Base-by-base conservation (phyloP, 257 asterid genomes). In the Coffea eugenioides region DNA sequence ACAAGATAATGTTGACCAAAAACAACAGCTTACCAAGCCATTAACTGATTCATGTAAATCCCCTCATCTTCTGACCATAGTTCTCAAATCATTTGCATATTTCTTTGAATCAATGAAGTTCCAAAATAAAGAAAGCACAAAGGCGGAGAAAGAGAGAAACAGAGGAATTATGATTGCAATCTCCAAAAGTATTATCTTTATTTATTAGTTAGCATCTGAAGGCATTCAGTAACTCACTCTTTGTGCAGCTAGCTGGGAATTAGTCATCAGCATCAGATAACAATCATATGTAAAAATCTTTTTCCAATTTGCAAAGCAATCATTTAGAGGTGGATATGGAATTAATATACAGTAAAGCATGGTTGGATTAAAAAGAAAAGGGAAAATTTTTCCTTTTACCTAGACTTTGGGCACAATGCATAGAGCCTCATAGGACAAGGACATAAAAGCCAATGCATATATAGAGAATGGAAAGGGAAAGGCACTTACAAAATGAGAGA, bases 401-500 rank as follows among this genome's bases (percentile, higher is more conserved):
- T 25, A 41, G 41, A 13, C 15, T 23, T 36, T 57, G 56, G 6
- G 18, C 23, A 21, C 6, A 23, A 57, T 21, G 70, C 56, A 34
- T 57, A n/a, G 15, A 57, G 21, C 57, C 56, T 54, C n/a, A 34
- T 12, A 34, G 25, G 45, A 54, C 27, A 20, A 18, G 31, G n/a
- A 46, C 34, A 46, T 36, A 18, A 57, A 27, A 61, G 21, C 18
- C 59, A 71, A 79, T 45, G 39, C 13, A 25, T 41, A 54, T n/a
- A 59, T 15, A 56, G 14, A 31, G 45, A 57, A 52, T 11, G 31
- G 9, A 57, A 67, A 18, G 52, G 52, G 23, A 67, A 6, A 70
- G 2, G 21, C 48, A 52, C 82, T 61, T 46, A 61, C 73, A 59
- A n/a, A 67, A 27, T 13, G 48, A 73, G 67, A 74, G 69, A 43